Evolutionary conservation across 2,329 filamentous ascomycete genomes (phyloP), one percentile per base, ranked within the genome.

Genomic region (Aspergillus jensenii): DNA sequence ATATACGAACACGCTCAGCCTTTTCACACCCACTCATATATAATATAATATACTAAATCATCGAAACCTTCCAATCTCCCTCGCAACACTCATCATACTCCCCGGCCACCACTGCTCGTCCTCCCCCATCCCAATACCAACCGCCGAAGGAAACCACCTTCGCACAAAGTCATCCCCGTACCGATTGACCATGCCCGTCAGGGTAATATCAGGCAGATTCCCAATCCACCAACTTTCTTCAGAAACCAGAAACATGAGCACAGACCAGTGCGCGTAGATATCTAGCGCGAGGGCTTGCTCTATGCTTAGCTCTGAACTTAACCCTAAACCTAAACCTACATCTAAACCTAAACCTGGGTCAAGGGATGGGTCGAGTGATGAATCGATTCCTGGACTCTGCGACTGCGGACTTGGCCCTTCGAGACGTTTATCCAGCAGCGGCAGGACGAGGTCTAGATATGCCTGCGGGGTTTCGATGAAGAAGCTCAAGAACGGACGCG

Each of bases 231-330:
- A 53, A 4, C 40, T 45, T 33, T 53, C 51, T 15, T 53, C 51
- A 14, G 8, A 9, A 2, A 53, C 51, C 0, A 53, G 14, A 6
- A 53, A 25, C 51, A 53, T 53, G 0, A 53, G 41, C 43, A 53
- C 51, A 4, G 41, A 46, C 51, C 51, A 53, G 14, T 53, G 51
- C 43, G 51, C 51, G 11, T 53, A 53, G 51, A 53, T 53, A 27
- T 53, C 51, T 0, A 53, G 51, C 6, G 51, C 51, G 1, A 53
- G 51, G 1, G 41, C 41, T 15, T 53, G 41, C 1, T 39, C 41
- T 4, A 39, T 27, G 3, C 6, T 39, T 12, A 53, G 15, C 1
- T 53, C 51, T 7, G 37, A 17, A 17, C 17, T 17, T 17, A 17
- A 3, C 4, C 6, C 25, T 8, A 27, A 2, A 2, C 25, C 25